phyloP scores from a whole-genome alignment of 2,329 filamentous ascomycete species.

The Colletotrichum kahawae region DNA sequence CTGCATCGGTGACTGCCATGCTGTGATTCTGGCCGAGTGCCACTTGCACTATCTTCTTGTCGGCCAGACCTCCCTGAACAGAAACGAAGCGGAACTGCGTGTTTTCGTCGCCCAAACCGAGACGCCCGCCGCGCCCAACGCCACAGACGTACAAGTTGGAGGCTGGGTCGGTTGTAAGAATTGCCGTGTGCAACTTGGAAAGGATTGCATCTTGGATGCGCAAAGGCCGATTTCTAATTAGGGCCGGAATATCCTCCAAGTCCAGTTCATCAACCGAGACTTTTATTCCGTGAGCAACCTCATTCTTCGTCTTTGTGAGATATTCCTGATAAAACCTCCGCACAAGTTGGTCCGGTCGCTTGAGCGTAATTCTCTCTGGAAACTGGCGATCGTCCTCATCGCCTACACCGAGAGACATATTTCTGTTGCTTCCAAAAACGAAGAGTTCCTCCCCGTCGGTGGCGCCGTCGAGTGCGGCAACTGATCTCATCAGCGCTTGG shows the following conservation, averaged over 20 bases:
- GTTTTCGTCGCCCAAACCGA: conserved; percentile 88
- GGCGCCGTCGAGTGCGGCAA: conserved; percentile 23
- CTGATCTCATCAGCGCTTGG: conserved; percentile 14
- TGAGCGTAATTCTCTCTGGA: conserved; percentile 81
- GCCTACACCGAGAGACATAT: conserved; percentile 89
- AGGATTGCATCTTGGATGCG: conserved; percentile 82
- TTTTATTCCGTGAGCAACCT: neutral
- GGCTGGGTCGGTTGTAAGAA: conserved; percentile 84
- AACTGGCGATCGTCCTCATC: conserved; percentile 95
- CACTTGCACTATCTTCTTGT: conserved; percentile 77
- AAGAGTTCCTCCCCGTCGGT: conserved; percentile 80
- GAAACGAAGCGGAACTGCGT: conserved; percentile 87
- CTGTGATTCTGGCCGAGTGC: conserved; percentile 92
- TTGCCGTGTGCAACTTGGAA: conserved; percentile 89
- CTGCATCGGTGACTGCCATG: conserved; percentile 81
- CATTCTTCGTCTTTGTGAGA: conserved; percentile 48
- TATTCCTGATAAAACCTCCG: conserved; percentile 75
- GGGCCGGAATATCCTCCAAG: conserved; percentile 67
- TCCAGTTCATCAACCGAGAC: conserved; percentile 26
- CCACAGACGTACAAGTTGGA: conserved; percentile 94
- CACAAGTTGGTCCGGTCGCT: conserved; percentile 78
- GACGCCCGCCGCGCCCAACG: conserved; percentile 85
- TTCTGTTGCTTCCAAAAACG: conserved; percentile 96
- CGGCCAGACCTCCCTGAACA: conserved; percentile 76
- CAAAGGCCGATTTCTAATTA: conserved; percentile 75